A percentile compares a stretch with the other conserved stretches of the same genome.
phyloP scores from a whole-genome alignment of 345 rosid species.

The Hirschfeldia incana region DNA sequence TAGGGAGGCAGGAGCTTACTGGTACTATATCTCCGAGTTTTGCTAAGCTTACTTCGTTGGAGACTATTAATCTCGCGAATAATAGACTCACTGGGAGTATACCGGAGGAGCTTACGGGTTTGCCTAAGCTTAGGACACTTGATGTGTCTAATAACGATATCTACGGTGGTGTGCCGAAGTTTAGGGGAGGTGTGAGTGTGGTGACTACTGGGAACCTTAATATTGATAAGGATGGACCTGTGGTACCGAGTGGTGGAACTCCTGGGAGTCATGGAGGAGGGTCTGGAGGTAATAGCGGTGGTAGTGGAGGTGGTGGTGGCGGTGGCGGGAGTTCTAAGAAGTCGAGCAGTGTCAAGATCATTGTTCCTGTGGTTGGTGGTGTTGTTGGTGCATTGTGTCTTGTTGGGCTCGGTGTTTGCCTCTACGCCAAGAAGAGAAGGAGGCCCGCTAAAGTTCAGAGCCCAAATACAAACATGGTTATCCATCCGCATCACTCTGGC shows the following conservation, averaged over 20 bases:
- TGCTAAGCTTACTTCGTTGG: constrained; percentile 49
- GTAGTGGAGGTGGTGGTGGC: background rate
- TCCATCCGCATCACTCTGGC: constrained; percentile 73
- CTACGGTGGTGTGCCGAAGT: constrained; percentile 53
- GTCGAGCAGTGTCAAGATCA: constrained; percentile 46
- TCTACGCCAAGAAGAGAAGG: constrained; percentile 44
- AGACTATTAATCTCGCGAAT: constrained; percentile 47
- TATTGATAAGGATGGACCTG: constrained; percentile 43
- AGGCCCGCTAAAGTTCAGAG: constrained; percentile 49
- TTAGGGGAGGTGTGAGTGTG: constrained; percentile 45
- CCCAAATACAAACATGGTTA: constrained; percentile 48
- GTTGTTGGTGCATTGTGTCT: constrained; percentile 46
- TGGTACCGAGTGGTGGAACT: constrained; percentile 7
- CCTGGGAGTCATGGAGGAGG: constrained; percentile 8
- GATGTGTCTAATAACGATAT: constrained; percentile 67
- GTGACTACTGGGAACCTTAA: constrained; percentile 49
- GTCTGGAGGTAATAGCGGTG: background rate
- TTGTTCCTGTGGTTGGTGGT: constrained; percentile 62
- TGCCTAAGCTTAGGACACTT: constrained; percentile 53
- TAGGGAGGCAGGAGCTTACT: constrained; percentile 47
- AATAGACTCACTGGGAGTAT: constrained; percentile 59
- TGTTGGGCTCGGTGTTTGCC: constrained; percentile 50
- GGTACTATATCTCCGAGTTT: constrained; percentile 67
- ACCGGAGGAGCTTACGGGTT: constrained; percentile 54
- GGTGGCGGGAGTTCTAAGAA: constrained; percentile 32